These are phyloP conservation scores for Schizosaccharomyces osmophilus DNA, from an alignment of 805 yeast species.

Conservation along the genomic window DNA sequence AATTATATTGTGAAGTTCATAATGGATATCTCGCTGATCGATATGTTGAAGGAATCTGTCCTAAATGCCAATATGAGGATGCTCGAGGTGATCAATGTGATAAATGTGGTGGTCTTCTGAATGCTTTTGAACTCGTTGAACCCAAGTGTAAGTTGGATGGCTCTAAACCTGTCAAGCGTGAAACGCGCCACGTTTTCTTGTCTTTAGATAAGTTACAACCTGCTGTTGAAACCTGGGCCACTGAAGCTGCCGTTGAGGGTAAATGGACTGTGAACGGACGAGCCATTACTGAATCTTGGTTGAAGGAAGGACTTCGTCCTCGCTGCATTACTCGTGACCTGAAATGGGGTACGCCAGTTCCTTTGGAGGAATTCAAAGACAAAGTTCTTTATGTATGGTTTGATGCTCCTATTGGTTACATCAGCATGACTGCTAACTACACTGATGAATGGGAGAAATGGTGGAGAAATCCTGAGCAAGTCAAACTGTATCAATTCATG, in stretches of 20 bases:
- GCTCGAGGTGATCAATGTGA: conserved; percentile 99
- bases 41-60: conserved; percentile 92
- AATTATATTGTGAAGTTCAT: conserved; percentile 76
- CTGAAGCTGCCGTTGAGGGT: conserved; percentile 42
- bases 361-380: conserved; percentile 58
- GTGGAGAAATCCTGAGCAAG: conserved; percentile 90
- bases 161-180: conserved; percentile 52
- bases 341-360: conserved; percentile 97
- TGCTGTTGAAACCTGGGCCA: conserved; percentile 47
- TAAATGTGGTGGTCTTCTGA: conserved; percentile 68
- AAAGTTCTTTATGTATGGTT: conserved; percentile 97
- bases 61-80: conserved; percentile 79
- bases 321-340: conserved; percentile 94
- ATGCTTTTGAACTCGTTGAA: conserved; percentile 77
- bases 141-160: conserved; percentile 90
- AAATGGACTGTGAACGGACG: conserved; percentile 80
- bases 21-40: conserved; percentile 85
- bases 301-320: conserved; percentile 75
- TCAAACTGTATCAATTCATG: conserved; percentile 84
- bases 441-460: conserved; percentile 59
- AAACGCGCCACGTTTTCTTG: conserved; percentile 68
- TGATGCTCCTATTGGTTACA: conserved; percentile 92
- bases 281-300: conserved; percentile 79
- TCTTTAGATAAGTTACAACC: conserved; percentile 67
- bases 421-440: conserved; percentile 87